Base-by-base conservation (phyloP, 345 rosid species). In the Citropsis articulata region DNA sequence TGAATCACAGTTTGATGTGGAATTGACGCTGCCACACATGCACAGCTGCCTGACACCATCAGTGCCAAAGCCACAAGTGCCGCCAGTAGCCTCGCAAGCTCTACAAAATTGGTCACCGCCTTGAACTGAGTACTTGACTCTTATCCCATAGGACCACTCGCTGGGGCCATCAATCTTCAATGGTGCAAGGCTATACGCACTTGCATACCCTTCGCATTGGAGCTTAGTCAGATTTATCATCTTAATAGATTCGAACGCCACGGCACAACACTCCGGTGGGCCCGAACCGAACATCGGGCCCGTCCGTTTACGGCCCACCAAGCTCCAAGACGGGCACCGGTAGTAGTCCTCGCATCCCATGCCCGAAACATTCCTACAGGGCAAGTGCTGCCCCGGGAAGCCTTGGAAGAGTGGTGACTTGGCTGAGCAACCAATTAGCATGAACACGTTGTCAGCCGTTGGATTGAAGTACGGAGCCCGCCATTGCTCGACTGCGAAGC, bases 271-370 rank as follows among this genome's bases (percentile, higher is more conserved):
- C 83, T 89, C 90, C 0, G 97, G 97, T 1, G 97, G 98, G 55
- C 91, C 88, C 1, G 88, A 76, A n/a, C 90, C 85, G 9, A 70
- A 85, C 33, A 50, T 48, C 1, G 86, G 79, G 64, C 87, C 84
- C 10, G 73, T 68, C 16, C 66, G 67, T 75, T 84, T 80, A 4
- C 79, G 85, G 25, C 94, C 94, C 7, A 87, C 77, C 56, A 87
- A 61, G 27, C 56, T 83, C 99, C 99, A 95, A 0, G 89, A 93
- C 1, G 93, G 94, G 72, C 98, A 96, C 2, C 79, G 85, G 45
- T 87, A 89, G 80, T 94, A 94, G 40, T 92, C 97, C 81, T 92
- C 97, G 22, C 97, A 96, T 25, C 99, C 94, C 97, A 92, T 94
- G 0, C 97, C 97, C 1, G 98, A 93, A 30, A 96, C 92, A 36